Conservation (phyloP, 192 early-diverging fungal species). For the Rhizoclosmatium sp. region DNA sequence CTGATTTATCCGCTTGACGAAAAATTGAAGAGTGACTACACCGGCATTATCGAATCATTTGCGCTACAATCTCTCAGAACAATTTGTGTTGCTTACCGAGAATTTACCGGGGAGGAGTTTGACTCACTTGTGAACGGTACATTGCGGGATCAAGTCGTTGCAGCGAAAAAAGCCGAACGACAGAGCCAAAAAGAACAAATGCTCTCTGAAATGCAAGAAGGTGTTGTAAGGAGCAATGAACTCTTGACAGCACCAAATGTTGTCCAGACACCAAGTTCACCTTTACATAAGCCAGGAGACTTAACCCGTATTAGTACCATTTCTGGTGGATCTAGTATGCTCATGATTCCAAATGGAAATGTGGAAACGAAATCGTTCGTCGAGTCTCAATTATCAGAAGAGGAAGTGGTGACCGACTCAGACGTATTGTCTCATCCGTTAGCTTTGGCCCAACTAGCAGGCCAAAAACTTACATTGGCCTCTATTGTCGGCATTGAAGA, state of each 20-base stretch:
- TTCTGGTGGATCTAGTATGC: neutral
- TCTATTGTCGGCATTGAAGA: conserved; percentile 89
- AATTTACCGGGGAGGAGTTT: conserved; percentile 38
- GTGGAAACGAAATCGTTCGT: conserved; percentile 22
- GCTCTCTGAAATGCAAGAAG: neutral
- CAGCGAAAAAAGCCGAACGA: conserved; percentile 22
- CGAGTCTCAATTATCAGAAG: conserved; percentile 8
- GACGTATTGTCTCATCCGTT: conserved; percentile 29
- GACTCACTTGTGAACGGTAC: conserved; percentile 29
- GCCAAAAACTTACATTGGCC: conserved; percentile 40
- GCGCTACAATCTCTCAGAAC: conserved; percentile 91
- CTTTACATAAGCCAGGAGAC: neutral
- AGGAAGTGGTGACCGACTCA: conserved; percentile 1
- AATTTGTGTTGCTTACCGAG: conserved; percentile 78
- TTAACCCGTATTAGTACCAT: neutral
- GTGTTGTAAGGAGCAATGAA: conserved; percentile 1
- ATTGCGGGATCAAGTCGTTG: conserved; percentile 19
- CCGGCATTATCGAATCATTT: conserved; percentile 70
- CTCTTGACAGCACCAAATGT: neutral
- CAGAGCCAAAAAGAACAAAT: neutral
- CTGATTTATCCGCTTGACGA: conserved; percentile 20
- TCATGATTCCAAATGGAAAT: neutral
- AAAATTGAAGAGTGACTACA: conserved; percentile 25
- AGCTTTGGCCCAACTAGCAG: conserved; percentile 2
- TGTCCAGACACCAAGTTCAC: neutral